Base-by-base conservation (phyloP, 805 yeast genomes). In the Yarrowia porcina region DNA sequence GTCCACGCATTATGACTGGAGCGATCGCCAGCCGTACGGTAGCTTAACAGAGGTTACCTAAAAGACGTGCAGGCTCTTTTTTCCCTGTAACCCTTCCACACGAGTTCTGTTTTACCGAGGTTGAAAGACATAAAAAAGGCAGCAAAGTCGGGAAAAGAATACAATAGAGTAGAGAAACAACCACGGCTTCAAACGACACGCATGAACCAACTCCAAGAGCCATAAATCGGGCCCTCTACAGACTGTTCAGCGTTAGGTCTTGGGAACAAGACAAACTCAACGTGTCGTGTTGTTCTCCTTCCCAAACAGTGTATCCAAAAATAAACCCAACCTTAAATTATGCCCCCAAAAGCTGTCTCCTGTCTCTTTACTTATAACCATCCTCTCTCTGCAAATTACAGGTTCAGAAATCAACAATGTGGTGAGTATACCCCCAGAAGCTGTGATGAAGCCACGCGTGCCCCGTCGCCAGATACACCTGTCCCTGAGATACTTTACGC, bases 1-100 rank as follows among this genome's bases (percentile, higher is more conserved):
- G 9, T 17, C 17, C 17, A 28, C 52, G 38, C 54, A 32, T 32
- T 47, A 20, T 47, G 38, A 47, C 54, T 47, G 54, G 54, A 47
- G 54, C 54, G 54, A 47, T 47, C 54, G 54, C 56, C 56, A 49
- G 56, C 56, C 56, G 56, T 49, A 49, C 56, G 38, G 52, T 45
- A 27, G 35, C 36, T 45, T 45, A 45, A 28, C 52, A 30, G 30
- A 18, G 52, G 32, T 18, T 45, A 47, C 38, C 54, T 45, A 28
- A 45, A 49, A 33, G n/a, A 33, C 56, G 39, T 49, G 56, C 56
- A 49, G 33, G 44, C 10, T 13, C 32, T 23, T 42, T 42, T 41
- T 42, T 42, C 32, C 3, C 28, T 15, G 4, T 15, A 4, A 6
- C 45, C 23, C 17, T 36, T n/a, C 23, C 5, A 17, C 13, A 36